These are phyloP conservation scores for Flaveria trinervia DNA, from an alignment of 129 eudicot species.

Conservation along the genomic window DNA sequence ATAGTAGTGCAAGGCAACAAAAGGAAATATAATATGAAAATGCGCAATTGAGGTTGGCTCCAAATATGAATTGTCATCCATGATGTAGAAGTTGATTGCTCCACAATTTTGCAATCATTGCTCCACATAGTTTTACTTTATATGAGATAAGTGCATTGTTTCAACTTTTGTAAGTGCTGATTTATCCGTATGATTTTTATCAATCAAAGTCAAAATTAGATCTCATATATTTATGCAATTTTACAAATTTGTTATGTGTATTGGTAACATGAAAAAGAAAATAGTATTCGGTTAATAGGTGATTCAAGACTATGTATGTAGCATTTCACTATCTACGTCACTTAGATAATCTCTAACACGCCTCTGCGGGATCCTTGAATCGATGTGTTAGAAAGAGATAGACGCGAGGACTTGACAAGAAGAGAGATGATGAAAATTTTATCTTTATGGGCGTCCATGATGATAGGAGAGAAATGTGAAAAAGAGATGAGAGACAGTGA, in stretches of 20 bases:
- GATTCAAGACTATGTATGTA: too few relatives aligned
- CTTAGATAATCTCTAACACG: too few relatives aligned
- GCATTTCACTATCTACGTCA: too few relatives aligned
- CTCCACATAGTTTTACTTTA: constrained; percentile 25
- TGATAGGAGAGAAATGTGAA: too few relatives aligned
- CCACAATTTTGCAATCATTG: constrained; percentile 34
- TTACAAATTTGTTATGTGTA: neutral
- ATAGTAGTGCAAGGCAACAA: constrained; percentile 15
- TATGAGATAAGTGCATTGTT: constrained; percentile 10
- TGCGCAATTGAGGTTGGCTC: constrained; percentile 23
- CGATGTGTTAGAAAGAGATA: too few relatives aligned
- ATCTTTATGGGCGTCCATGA: too few relatives aligned
- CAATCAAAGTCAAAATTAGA: neutral
- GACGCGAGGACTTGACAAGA: too few relatives aligned
- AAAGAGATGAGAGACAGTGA: too few relatives aligned
- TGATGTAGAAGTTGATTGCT: constrained; percentile 31
- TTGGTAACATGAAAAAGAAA: neutral
- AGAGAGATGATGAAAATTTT: too few relatives aligned
- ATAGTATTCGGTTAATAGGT: neutral
- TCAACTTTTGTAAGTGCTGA: neutral
- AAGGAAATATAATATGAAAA: constrained; percentile 18
- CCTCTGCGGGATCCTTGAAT: too few relatives aligned
- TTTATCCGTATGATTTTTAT: neutral
- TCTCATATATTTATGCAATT: neutral
- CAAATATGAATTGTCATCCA: constrained; percentile 36